Conservation (phyloP, 2,329 filamentous ascomycete species). For the Alternaria incomplexa region DNA sequence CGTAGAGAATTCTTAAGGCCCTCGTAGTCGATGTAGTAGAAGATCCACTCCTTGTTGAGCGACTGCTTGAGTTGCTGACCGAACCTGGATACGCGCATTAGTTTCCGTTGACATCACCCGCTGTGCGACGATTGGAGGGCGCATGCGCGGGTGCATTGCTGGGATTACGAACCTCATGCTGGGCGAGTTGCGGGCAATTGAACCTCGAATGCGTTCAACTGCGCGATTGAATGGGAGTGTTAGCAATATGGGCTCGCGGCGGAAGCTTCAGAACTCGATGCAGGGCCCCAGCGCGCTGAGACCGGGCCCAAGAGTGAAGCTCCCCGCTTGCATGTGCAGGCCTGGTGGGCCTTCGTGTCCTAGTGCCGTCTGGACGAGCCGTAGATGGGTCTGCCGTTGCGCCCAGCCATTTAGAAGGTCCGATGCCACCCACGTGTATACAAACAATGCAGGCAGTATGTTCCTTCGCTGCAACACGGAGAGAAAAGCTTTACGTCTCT, state of each 20-base stretch:
- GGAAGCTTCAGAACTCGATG: slow-evolving; percentile 6
- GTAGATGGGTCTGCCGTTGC: slow-evolving; percentile 14
- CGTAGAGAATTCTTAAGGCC: slow-evolving; percentile 88
- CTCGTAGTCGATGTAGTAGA: slow-evolving; percentile 98
- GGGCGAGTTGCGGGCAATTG: slow-evolving; percentile 20
- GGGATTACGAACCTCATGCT: slow-evolving; percentile 26
- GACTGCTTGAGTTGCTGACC: slow-evolving; percentile 96
- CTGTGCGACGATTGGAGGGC: slow-evolving; percentile 21
- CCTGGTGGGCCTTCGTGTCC: slow-evolving; percentile 14
- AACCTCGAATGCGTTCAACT: background rate
- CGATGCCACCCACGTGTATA: slow-evolving; percentile 24
- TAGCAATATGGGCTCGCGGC: slow-evolving; percentile 10
- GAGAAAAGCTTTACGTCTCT: slow-evolving; percentile 8
- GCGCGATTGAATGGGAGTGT: slow-evolving; percentile 7
- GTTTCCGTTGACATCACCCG: slow-evolving; percentile 30
- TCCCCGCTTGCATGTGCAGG: slow-evolving; percentile 17
- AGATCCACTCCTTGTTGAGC: slow-evolving; percentile 94
- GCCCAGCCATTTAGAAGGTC: slow-evolving; percentile 25
- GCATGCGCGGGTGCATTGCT: slow-evolving; percentile 7
- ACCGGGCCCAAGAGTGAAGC: slow-evolving; percentile 10
- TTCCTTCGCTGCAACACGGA: slow-evolving; percentile 8
- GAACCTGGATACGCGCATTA: slow-evolving; percentile 64
- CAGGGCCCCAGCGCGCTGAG: slow-evolving; percentile 8
- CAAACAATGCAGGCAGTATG: slow-evolving; percentile 2
- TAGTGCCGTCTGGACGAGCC: slow-evolving; percentile 13